Evolutionary conservation across 306 rosid genomes (phyloP), one percentile per base, ranked within the genome.

Genomic region (Dryas drummondii): DNA sequence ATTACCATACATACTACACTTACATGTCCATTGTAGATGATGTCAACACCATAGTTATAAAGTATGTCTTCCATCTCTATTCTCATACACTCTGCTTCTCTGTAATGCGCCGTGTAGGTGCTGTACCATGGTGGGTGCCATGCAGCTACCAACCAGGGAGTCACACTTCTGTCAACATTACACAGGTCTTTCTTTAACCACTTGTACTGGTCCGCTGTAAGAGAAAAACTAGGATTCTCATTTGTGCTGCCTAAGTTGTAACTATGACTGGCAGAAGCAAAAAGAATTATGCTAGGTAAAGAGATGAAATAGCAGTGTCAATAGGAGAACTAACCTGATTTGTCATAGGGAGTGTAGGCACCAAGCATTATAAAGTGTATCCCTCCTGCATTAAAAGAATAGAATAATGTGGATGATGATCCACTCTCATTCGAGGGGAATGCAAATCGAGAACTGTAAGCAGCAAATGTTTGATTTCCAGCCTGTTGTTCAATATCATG

Each of bases 91-190:
- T 94, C 98, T 7, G 78, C 97, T 86, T 91, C 98, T 87, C 94
- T 88, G 72, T 91, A 94, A 74, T 91, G 97, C 32, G 97, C 71
- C 60, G 57, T 82, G 85, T 88, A 94, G 66, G 90, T 91, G 90
- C 93, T 94, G 81, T 94, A 91, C 98, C 97, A 94, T 44, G 97
- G 97, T 27, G 96, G 72, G 73, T 91, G 98, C 96, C 96, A 91
- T 42, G 90, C 70, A 77, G 96, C 98, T 32, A 91, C 85, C 79
- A 94, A 81, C 98, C 98, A 94, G 55, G 98, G 98, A 64, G 98
- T 94, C 78, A 87, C 84, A 76, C 83, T 80, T 83, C 96, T 85
- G 78, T 90, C 86, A 66, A 94, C 80, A 59, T 76, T 78, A 68
- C 89, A 91, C 87, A 94, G 79, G 84, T 94, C 98, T 56, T 48